These are phyloP conservation scores for Xerocomus spinulosus DNA, from an alignment of 768 basidiomycete species.

Conservation along the genomic window DNA sequence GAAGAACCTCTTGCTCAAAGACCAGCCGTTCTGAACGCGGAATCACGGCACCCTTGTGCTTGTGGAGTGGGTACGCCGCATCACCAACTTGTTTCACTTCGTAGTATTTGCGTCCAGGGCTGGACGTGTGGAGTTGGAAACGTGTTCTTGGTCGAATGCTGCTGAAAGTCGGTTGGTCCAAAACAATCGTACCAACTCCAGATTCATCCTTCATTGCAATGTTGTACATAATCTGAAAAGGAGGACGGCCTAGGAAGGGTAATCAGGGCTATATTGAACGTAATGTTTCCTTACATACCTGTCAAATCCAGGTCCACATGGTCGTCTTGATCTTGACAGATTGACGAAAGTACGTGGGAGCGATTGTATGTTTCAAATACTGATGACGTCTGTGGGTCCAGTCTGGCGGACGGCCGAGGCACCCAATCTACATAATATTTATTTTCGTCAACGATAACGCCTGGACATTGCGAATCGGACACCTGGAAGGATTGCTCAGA, in stretches of 20 bases:
- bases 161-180: conserved; percentile 77
- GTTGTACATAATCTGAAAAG: conserved; percentile 91
- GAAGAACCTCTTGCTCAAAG: conserved; percentile 82
- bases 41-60: conserved; percentile 57
- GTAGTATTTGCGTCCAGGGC: conserved; percentile 79
- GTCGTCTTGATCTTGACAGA: conserved; percentile 79
- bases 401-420: conserved; percentile 66
- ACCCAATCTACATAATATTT: conserved; percentile 76
- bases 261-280: not conserved
- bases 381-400: conserved; percentile 56
- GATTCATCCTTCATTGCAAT: conserved; percentile 64
- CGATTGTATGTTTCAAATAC: conserved; percentile 60
- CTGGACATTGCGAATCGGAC: conserved; percentile 80
- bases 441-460: conserved; percentile 57
- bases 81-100: conserved; percentile 89
- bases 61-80: conserved; percentile 72
- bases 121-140: conserved; percentile 76
- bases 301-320: conserved; percentile 81
- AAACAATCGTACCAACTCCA: conserved; percentile 64
- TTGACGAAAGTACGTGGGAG: conserved; percentile 67
- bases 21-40: conserved; percentile 65
- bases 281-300: conserved; percentile 40
- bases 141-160: conserved; percentile 78
- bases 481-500: conserved; percentile 45
- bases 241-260: conserved; percentile 62